Conservation (phyloP, 2,329 filamentous ascomycete genomes). For the Aureobasidium lini region DNA sequence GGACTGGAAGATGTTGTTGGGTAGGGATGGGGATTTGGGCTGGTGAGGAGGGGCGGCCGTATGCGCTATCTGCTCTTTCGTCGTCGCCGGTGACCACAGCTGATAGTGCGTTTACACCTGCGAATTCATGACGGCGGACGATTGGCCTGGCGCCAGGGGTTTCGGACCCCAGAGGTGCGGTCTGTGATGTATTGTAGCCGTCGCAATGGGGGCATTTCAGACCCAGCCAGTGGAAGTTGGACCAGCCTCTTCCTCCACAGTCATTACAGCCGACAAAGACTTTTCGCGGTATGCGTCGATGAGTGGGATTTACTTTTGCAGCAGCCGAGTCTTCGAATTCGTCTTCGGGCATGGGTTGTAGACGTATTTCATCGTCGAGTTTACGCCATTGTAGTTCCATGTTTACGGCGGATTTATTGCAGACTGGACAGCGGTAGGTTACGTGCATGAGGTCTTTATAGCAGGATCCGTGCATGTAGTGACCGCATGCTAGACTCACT, state of each 20-base stretch:
- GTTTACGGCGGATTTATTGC: slow-evolving; percentile 91
- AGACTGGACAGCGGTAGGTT: slow-evolving; percentile 94
- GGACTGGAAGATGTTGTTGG: not conserved
- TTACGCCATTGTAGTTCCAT: slow-evolving; percentile 96
- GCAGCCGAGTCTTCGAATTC: slow-evolving; percentile 19
- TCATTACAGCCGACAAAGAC: slow-evolving; percentile 91
- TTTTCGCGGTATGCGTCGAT: slow-evolving; percentile 27
- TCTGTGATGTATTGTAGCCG: slow-evolving; percentile 45
- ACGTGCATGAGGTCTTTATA: slow-evolving; percentile 80
- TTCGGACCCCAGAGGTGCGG: slow-evolving; percentile 35
- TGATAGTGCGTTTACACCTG: slow-evolving; percentile 26
- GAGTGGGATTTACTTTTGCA: not conserved
- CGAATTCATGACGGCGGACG: slow-evolving; percentile 27
- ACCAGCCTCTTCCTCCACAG: slow-evolving; percentile 78
- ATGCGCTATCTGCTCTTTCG: slow-evolving; percentile 17
- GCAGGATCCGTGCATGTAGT: slow-evolving; percentile 88
- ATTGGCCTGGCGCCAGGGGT: slow-evolving; percentile 18
- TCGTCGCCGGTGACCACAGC: slow-evolving; percentile 7
- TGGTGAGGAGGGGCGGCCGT: slow-evolving; percentile 6
- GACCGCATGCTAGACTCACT: slow-evolving; percentile 90
- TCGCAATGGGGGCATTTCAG: slow-evolving; percentile 68
- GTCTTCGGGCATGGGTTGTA: slow-evolving; percentile 76
- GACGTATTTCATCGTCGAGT: slow-evolving; percentile 75
- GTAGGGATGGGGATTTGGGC: not conserved
- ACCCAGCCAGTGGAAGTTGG: slow-evolving; percentile 89